Evolutionary conservation across 2,329 filamentous ascomycete genomes (phyloP), one percentile per base, ranked within the genome.

Genomic region (Alternaria sp.): DNA sequence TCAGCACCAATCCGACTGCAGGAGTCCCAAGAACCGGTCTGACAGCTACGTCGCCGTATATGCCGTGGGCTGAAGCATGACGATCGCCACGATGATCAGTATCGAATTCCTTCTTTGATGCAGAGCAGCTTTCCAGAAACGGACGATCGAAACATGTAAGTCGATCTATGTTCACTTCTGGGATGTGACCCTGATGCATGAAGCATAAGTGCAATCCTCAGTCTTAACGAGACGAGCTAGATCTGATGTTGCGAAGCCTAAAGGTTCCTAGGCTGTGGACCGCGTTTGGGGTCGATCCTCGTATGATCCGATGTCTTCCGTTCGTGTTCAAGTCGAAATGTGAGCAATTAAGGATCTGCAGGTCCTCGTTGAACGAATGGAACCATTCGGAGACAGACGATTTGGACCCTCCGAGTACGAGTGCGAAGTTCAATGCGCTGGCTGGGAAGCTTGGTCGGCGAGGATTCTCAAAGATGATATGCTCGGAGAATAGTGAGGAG

Each of bases 401-500:
- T 49, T 28, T 44, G 36, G 47, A 42, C 3, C 39, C 39, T 42
- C 20, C 12, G 42, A 24, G 53, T 42, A 48, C 49, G 44, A 44
- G 42, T 44, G 36, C 38, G 42, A 20, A 39, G 9, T 51, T 38
- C 46, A 58, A 54, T 63, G 62, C 52, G 57, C 49, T 66, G 54
- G 51, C 55, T 60, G 38, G 22, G 18, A 53, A 9, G 53, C 51
- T 53, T 65, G 59, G 57, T 65, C 51, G 59, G 60, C 54, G 65
- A 63, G 54, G 54, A 58, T 28, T 26, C 53, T 28, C 46, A 49
- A 54, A 61, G 20, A 39, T 63, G 44, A 59, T 61, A 54, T 65
- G 56, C 39, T 59, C 64, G 67, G 69, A 65, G 57, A 64, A 66
- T 63, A 63, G 60, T 63, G 69, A 61, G 67, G 69, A 67, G 69